These are phyloP conservation scores for Inga leiocalycina DNA, from an alignment of 306 rosid species.

Conservation along the genomic window DNA sequence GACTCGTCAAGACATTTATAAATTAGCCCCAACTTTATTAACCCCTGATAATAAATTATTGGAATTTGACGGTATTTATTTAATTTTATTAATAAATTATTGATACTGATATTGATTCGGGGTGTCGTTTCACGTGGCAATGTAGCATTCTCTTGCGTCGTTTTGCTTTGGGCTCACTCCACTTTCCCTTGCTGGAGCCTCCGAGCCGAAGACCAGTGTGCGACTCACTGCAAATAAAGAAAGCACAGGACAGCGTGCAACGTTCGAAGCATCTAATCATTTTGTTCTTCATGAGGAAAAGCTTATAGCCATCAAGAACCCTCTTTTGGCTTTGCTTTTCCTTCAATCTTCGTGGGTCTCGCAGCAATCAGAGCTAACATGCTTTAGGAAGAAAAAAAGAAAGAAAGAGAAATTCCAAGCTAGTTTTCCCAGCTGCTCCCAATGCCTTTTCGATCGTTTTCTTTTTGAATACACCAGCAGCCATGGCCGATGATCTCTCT, in stretches of 20 bases:
- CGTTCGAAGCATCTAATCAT: slow-evolving; percentile 20
- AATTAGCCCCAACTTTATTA: neutral
- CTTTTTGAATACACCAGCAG: slow-evolving; percentile 53
- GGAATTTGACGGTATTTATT: neutral
- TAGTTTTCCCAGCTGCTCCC: slow-evolving; percentile 28
- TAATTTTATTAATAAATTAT: no score
- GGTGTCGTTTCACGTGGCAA: neutral
- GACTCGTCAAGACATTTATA: neutral
- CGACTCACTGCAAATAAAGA: neutral
- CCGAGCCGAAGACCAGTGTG: neutral
- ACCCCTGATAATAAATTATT: neutral
- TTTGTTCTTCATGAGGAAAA: slow-evolving; percentile 11
- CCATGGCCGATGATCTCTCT: slow-evolving; percentile 87
- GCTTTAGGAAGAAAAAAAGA: slow-evolving; percentile 14
- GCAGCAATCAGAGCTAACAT: slow-evolving; percentile 44
- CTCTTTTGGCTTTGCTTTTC: slow-evolving; percentile 41
- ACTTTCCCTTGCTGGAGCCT: neutral
- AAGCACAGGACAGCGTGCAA: slow-evolving; percentile 6
- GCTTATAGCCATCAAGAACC: slow-evolving; percentile 36
- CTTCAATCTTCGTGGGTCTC: slow-evolving; percentile 27
- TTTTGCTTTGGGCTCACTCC: neutral
- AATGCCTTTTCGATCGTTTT: slow-evolving; percentile 69
- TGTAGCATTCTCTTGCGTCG: neutral
- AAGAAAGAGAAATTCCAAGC: neutral
- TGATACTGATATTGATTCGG: no score